Evolutionary conservation across 225 moss, liverwort and hornwort genomes (phyloP).

Genomic region (Pseudisothecium myosuroides): DNA sequence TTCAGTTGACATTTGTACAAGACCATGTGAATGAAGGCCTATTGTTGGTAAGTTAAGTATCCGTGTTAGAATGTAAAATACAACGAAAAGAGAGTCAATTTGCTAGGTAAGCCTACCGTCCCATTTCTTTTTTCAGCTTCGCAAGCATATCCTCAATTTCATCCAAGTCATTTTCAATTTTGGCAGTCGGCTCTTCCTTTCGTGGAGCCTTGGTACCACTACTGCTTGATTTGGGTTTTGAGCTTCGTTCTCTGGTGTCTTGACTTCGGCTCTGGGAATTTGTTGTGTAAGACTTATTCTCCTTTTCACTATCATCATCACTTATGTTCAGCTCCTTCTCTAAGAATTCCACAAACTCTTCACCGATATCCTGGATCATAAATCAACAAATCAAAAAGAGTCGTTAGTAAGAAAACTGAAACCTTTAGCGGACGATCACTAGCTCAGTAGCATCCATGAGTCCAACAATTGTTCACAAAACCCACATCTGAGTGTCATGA

Average conservation of each 20-base stretch:
- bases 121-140: conserved; percentile 79
- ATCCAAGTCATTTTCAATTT: conserved; percentile 45
- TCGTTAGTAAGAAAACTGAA: neutral
- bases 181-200: conserved; percentile 4
- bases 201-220: neutral
- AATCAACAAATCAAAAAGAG: neutral
- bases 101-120: conserved; percentile 19
- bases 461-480: neutral
- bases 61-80: neutral
- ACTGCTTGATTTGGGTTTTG: conserved; percentile 1
- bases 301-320: conserved; percentile 20
- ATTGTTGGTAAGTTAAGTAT: neutral
- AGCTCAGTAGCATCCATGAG: neutral
- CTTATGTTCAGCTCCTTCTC: conserved; percentile 82
- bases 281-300: neutral
- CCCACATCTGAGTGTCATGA: neutral
- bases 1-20: neutral
- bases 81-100: neutral
- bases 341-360: conserved; percentile 90
- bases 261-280: neutral
- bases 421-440: neutral
- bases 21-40: neutral
- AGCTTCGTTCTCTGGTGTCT: conserved; percentile 16
- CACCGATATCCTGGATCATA: conserved; percentile 65
- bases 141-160: conserved; percentile 97